These are phyloP conservation scores for Pseudopithomyces maydicus DNA, from an alignment of 2,329 filamentous ascomycete genomes.

Conservation along the genomic window DNA sequence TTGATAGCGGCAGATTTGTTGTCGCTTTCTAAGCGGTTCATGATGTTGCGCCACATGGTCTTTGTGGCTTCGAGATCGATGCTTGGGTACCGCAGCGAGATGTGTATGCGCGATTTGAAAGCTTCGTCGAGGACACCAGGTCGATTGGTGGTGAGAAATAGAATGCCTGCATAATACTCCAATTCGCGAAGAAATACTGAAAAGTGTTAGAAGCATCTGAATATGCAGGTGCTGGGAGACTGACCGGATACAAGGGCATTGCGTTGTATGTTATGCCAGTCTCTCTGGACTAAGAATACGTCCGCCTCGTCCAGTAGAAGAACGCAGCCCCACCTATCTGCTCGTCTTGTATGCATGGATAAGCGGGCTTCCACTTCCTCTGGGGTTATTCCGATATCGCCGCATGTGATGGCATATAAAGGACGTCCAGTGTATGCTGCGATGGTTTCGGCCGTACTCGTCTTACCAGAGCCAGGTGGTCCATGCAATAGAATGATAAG, in stretches of 20 bases:
- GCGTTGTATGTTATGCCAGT: neutral
- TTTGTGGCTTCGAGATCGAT: constrained; percentile 7
- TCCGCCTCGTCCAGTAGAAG: constrained; percentile 5
- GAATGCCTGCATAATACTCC: constrained; percentile 48
- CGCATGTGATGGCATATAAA: constrained; percentile 54
- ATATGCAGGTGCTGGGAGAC: neutral
- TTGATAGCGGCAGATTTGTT: constrained; percentile 7
- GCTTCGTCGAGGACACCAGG: constrained; percentile 45
- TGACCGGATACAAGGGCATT: constrained; percentile 3
- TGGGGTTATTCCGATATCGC: constrained; percentile 53
- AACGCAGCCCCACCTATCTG: constrained; percentile 4
- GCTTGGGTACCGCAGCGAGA: constrained; percentile 6
- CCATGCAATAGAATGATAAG: constrained; percentile 16
- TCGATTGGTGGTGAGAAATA: constrained; percentile 51
- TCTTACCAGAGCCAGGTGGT: constrained; percentile 12
- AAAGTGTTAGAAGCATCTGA: neutral
- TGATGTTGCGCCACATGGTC: constrained; percentile 7
- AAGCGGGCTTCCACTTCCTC: constrained; percentile 43
- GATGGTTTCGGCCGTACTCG: constrained; percentile 12
- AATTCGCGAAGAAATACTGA: constrained; percentile 35
- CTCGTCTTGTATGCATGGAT: neutral
- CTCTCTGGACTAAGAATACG: neutral
- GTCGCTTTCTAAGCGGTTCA: constrained; percentile 8
- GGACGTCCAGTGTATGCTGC: constrained; percentile 42
- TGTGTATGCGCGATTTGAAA: constrained; percentile 6